Conservation (phyloP, 176 grass and related monocot genomes). For the Dendrocalamus sinicus region DNA sequence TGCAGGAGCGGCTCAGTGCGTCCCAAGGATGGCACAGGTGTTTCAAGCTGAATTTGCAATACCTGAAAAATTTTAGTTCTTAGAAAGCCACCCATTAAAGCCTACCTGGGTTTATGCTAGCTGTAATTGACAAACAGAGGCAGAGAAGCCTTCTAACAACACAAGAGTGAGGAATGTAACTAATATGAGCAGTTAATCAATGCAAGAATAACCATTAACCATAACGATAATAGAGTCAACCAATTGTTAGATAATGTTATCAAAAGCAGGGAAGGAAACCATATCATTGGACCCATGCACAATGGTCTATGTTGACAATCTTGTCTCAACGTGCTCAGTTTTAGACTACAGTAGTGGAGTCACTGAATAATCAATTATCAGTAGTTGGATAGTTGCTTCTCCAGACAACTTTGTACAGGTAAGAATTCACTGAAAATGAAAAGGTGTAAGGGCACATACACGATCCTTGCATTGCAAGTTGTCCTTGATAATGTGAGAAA, state of each 20-base stretch:
- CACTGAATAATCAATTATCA: slow-evolving; percentile 21
- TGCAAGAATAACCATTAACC: slow-evolving; percentile 11
- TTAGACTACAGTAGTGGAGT: slow-evolving; percentile 28
- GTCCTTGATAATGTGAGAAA: slow-evolving; percentile 92
- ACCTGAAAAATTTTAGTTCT: slow-evolving; percentile 58
- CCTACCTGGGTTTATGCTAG: neutral
- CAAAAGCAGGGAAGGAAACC: slow-evolving; percentile 15
- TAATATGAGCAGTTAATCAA: neutral
- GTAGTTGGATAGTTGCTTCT: slow-evolving; percentile 18
- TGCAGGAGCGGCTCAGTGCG: slow-evolving; percentile 77
- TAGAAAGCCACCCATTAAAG: slow-evolving; percentile 9
- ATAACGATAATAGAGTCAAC: neutral
- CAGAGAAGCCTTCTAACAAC: neutral
- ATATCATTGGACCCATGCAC: slow-evolving; percentile 15
- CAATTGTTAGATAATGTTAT: slow-evolving; percentile 15
- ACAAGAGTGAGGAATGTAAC: neutral
- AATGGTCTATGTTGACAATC: slow-evolving; percentile 19
- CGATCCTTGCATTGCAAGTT: slow-evolving; percentile 92
- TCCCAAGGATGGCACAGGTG: slow-evolving; percentile 71
- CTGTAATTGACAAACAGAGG: slow-evolving; percentile 24
- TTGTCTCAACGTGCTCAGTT: slow-evolving; percentile 5
- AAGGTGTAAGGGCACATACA: slow-evolving; percentile 60
- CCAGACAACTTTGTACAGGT: neutral
- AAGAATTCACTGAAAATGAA: slow-evolving; percentile 39
- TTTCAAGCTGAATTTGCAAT: slow-evolving; percentile 82